Evolutionary conservation across 768 basidiomycete genomes (phyloP).

Genomic region (Lentinula detonsa): DNA sequence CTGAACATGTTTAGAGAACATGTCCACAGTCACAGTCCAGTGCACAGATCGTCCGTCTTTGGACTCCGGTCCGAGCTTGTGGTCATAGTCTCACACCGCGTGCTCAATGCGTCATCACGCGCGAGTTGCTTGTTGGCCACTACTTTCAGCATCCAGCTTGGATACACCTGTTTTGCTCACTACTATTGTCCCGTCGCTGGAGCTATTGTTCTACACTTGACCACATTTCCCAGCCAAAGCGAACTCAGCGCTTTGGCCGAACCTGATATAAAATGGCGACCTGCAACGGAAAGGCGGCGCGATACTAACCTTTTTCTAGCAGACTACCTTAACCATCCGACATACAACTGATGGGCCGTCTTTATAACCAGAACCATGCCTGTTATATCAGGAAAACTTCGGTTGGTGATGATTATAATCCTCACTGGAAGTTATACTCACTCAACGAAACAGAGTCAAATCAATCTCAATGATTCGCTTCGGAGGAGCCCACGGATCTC

Average conservation of each 20-base stretch:
- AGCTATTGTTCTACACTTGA: not conserved
- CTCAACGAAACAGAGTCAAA: not conserved
- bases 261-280: not conserved
- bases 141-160: not conserved
- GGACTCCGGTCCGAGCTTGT: too few species aligned
- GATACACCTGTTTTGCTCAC: not conserved
- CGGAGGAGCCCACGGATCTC: not conserved
- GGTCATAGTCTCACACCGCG: too few species aligned
- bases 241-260: not conserved
- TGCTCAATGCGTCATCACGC: not conserved
- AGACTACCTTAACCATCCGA: not conserved
- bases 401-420: not conserved
- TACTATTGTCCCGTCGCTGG: not conserved
- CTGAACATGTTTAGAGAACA: constrained; percentile 24
- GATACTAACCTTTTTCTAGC: not conserved
- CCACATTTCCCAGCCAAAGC: not conserved
- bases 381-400: not conserved
- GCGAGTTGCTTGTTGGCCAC: not conserved
- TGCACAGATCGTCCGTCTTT: too few species aligned
- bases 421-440: not conserved
- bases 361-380: not conserved
- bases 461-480: not conserved
- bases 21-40: not conserved
- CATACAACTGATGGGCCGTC: not conserved
- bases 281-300: not conserved